A percentile compares a stretch with the other conserved stretches of the same genome.
Conservation (phyloP, 164 flowering plant genomes). For the Vitis cinerea region DNA sequence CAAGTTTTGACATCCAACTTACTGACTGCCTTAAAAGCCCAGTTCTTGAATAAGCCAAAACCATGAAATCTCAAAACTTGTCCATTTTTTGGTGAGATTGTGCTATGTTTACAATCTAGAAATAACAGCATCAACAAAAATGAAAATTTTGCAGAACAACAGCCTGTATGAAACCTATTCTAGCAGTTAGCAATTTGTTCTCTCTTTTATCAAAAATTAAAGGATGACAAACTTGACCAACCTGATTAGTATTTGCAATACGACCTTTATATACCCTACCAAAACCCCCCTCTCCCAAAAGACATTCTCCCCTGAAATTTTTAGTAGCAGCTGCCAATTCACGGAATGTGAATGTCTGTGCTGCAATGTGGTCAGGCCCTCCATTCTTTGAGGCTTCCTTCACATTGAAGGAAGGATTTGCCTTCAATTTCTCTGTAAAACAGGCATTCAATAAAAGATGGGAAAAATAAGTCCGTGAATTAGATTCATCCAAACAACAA, state of each 20-base stretch:
- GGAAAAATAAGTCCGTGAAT: neutral
- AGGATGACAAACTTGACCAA: conserved; percentile 11
- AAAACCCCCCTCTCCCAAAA: conserved; percentile 47
- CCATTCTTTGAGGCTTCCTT: conserved; percentile 21
- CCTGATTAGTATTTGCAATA: conserved; percentile 32
- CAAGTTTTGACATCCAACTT: neutral
- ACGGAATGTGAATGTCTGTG: conserved; percentile 35
- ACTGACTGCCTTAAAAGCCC: neutral
- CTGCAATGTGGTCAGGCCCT: conserved; percentile 26
- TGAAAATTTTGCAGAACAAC: neutral
- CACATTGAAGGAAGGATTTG: conserved; percentile 14
- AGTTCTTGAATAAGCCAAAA: neutral
- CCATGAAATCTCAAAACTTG: neutral
- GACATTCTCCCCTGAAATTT: conserved; percentile 38
- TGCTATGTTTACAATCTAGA: neutral
- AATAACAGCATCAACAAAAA: neutral
- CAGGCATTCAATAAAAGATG: neutral
- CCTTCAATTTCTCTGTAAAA: conserved; percentile 18
- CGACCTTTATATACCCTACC: conserved; percentile 46
- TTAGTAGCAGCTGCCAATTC: conserved; percentile 37
- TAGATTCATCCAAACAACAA: neutral
- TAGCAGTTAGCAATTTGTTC: neutral
- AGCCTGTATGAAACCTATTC: neutral
- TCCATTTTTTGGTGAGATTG: neutral
- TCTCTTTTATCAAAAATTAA: neutral